phyloP scores from a whole-genome alignment of 805 yeast species.

The Barnettozyma wickerhamii region DNA sequence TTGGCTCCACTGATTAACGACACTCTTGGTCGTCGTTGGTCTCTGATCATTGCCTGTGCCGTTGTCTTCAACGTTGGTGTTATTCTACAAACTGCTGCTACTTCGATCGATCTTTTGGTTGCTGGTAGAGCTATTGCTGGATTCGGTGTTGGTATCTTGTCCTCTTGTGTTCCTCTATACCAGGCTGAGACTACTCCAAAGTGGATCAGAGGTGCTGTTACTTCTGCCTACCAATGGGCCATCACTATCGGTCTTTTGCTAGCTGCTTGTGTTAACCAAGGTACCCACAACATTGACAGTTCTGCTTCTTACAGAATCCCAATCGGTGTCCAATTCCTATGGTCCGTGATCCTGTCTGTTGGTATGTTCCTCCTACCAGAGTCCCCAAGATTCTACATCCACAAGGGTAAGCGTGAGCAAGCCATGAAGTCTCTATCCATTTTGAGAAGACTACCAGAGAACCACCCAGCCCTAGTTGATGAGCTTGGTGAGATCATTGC shows the following conservation, averaged over 20 bases:
- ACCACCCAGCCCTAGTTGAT: conserved; percentile 40
- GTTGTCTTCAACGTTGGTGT: conserved; percentile 50
- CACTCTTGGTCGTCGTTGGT: conserved; percentile 48
- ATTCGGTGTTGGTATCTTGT: conserved; percentile 66
- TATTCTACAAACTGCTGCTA: conserved; percentile 42
- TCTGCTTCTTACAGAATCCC: conserved; percentile 73
- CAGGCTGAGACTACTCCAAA: conserved; percentile 79
- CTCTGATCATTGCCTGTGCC: conserved; percentile 39
- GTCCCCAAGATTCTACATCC: conserved; percentile 67
- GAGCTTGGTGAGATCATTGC: conserved; percentile 46
- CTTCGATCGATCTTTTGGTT: conserved; percentile 45
- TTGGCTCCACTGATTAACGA: conserved; percentile 56
- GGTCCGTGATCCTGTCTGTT: conserved; percentile 55
- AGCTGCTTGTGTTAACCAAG: conserved; percentile 69
- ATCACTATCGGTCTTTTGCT: conserved; percentile 67
- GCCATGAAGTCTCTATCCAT: conserved; percentile 54
- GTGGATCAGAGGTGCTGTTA: conserved; percentile 77
- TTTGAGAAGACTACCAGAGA: conserved; percentile 45
- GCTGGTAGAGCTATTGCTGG: conserved; percentile 72
- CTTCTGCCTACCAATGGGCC: conserved; percentile 70
- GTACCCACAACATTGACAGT: conserved; percentile 48
- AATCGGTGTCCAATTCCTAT: conserved; percentile 65
- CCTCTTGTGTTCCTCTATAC: conserved; percentile 70
- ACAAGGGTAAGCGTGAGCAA: conserved; percentile 47
- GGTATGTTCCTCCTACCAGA: conserved; percentile 74